These are phyloP conservation scores for Dactylellina sp. DNA, from an alignment of 2,329 filamentous ascomycete species.

Conservation along the genomic window DNA sequence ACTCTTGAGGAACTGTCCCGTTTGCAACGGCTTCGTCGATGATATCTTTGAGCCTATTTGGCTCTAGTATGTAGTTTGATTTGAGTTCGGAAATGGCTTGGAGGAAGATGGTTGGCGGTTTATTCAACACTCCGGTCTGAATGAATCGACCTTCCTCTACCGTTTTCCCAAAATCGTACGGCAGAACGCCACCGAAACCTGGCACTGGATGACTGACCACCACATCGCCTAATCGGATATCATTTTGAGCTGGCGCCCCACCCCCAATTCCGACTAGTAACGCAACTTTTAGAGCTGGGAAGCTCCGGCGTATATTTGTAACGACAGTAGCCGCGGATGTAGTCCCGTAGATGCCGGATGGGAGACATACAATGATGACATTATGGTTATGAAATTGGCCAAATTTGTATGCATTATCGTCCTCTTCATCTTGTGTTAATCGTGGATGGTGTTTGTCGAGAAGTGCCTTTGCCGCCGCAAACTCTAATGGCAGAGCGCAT, in stretches of 20 bases:
- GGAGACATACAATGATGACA: constrained; percentile 20
- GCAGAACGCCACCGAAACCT: not conserved
- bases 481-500: constrained; percentile 54
- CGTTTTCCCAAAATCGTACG: constrained; percentile 24
- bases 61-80: not conserved
- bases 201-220: constrained; percentile 8
- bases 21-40: not conserved
- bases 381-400: constrained; percentile 9
- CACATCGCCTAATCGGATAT: constrained; percentile 25
- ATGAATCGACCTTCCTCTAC: constrained; percentile 4
- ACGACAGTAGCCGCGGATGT: constrained; percentile 8
- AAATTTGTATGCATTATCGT: constrained; percentile 18
- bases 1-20: not conserved
- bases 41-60: not conserved
- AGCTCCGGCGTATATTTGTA: not conserved
- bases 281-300: not conserved
- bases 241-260: constrained; percentile 1
- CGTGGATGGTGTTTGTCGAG: constrained; percentile 42
- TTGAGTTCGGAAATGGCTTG: constrained; percentile 9
- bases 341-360: not conserved
- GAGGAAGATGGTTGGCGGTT: constrained; percentile 19
- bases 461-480: constrained; percentile 48
- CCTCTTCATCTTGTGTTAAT: not conserved
- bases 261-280: constrained; percentile 28
- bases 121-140: constrained; percentile 11